These are phyloP conservation scores for Aspergillus avenaceus DNA, from an alignment of 495 filamentous ascomycete genomes.

Conservation along the genomic window DNA sequence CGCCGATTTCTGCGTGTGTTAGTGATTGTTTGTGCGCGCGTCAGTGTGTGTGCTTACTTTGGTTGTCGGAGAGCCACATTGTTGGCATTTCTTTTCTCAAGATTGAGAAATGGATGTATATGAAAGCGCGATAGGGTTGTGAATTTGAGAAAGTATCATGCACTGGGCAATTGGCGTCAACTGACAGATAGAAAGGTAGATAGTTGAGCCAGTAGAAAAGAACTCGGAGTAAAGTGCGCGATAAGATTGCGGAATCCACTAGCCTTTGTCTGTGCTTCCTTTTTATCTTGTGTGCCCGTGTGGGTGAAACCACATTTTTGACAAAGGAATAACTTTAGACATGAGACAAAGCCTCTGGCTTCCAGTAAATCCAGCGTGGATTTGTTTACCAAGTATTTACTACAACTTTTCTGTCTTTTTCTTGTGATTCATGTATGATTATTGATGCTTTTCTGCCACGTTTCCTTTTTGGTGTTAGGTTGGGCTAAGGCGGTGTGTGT, in stretches of 20 bases:
- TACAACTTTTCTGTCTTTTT: too few relatives aligned
- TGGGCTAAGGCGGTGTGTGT: slow-evolving; percentile 14
- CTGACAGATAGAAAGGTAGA: not conserved
- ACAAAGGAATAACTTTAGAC: not conserved
- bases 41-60: slow-evolving; percentile 66
- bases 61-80: slow-evolving; percentile 94
- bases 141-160: too few relatives aligned
- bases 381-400: too few relatives aligned
- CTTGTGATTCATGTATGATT: slow-evolving; percentile 1
- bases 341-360: not conserved
- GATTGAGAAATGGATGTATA: not conserved
- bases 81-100: slow-evolving; percentile 51
- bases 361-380: too few relatives aligned
- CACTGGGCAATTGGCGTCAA: too few relatives aligned
- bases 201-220: not conserved
- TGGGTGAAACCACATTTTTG: too few relatives aligned
- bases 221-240: not conserved
- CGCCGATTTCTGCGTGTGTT: slow-evolving; percentile 74
- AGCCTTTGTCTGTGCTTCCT: too few relatives aligned
- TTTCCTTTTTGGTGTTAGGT: slow-evolving; percentile 10
- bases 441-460: slow-evolving; percentile 24
- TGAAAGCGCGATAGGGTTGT: not conserved
- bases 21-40: slow-evolving; percentile 1
- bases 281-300: too few relatives aligned
- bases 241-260: not conserved